Evolutionary conservation across 495 filamentous ascomycete genomes (phyloP), one percentile per base, ranked within the genome.

Genomic region (Tuber calosporum): DNA sequence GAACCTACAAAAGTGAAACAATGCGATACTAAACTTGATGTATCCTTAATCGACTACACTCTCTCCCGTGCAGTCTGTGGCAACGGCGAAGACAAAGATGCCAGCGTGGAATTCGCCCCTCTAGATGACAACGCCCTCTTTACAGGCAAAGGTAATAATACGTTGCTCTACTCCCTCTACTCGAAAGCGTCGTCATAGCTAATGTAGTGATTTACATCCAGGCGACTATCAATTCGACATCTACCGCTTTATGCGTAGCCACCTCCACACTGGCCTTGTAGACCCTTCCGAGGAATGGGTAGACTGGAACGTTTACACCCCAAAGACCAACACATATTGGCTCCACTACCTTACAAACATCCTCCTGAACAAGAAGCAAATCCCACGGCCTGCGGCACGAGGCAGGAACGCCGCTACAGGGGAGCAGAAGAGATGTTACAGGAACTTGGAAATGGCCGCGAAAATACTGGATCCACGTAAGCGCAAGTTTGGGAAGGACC

Each of bases 221-320:
- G 73, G 80, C 15, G 79, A 81, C 67, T 82, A 82, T n/a, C 80
- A 82, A 48, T 82, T 82, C 39, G 80, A 82, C 58, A 81, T 82
- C 67, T 82, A 82, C 69, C 74, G 80, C 9, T 82, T 82, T 72
- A 81, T 79, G 79, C 76, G 70, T 17, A 70, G 69, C 5, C 74
- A 81, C 36, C 19, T 81, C 22, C 66, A 72, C 6, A 70, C 70
- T 5, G 70, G 75, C 17, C 37, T 79, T 4, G 73, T 72, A 4
- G 71, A 75, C 1, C 76, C 76, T 5, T 76, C 76, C 5, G 75
- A 81, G 69, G 79, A 81, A 40, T 74, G 68, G 40, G 78, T 81
- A 69, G 67, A 81, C 42, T 81, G 80, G 80, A 72, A 79, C 38
- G 68, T 81, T 36, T 81, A 75, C 43, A 72, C 75, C 8, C 80